A percentile compares a stretch with the other conserved stretches of the same genome.
These are phyloP conservation scores for Thinopyrum elongatum DNA, from an alignment of 176 grass and related monocot species.

Conservation along the genomic window DNA sequence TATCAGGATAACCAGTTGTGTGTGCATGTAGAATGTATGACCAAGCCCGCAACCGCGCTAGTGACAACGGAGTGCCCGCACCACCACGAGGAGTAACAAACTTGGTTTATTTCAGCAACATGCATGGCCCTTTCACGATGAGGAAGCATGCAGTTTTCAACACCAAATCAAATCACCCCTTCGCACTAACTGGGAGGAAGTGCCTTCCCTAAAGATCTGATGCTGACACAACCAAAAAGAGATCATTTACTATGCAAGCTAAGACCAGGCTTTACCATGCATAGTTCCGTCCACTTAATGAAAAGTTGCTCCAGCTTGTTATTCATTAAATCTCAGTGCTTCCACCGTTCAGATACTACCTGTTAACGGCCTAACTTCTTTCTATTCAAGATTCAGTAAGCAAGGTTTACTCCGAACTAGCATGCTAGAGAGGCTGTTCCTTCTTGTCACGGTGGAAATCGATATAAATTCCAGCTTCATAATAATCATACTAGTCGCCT, in stretches of 20 bases:
- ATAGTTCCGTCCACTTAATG: conserved; percentile 39
- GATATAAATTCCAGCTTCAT: not conserved
- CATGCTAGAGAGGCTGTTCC: not conserved
- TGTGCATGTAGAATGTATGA: conserved; percentile 26
- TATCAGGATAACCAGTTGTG: conserved; percentile 30
- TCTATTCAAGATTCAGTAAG: conserved; percentile 29
- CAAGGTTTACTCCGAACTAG: not conserved
- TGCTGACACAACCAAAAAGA: conserved; percentile 29
- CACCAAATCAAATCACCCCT: conserved; percentile 32
- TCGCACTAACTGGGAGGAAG: conserved; percentile 9
- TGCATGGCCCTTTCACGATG: conserved; percentile 2
- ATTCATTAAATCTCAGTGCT: conserved; percentile 30
- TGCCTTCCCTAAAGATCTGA: conserved; percentile 26
- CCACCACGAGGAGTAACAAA: conserved; percentile 24
- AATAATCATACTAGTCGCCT: not conserved
- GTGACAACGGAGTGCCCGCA: conserved; percentile 24
- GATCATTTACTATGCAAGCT: conserved; percentile 44
- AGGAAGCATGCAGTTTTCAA: conserved; percentile 41
- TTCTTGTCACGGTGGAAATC: not conserved
- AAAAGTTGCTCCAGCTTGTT: conserved; percentile 53
- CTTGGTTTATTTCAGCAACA: conserved; percentile 24
- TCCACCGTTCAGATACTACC: conserved; percentile 25
- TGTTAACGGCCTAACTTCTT: conserved; percentile 29
- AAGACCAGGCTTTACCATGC: conserved; percentile 33
- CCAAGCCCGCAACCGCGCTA: conserved; percentile 5